Evolutionary conservation across 768 basidiomycete species (phyloP), one percentile per base, ranked within the genome.

Genomic region (Fibroporia radiculosa): DNA sequence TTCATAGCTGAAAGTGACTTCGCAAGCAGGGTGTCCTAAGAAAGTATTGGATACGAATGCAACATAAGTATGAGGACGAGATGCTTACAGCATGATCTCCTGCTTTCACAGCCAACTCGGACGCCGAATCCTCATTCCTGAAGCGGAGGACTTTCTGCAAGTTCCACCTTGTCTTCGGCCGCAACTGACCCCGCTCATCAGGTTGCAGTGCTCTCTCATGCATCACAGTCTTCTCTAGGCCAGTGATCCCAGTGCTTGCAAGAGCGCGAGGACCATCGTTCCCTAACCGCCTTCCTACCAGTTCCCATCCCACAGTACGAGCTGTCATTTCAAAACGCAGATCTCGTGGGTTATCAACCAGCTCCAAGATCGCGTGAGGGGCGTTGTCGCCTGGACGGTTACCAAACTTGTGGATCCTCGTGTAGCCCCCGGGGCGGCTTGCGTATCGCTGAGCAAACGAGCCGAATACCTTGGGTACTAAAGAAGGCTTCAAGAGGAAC

Each of bases 291-390:
- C 75, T 70, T 37, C 73, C 73, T 47, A 86, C 57, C 27, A 91
- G 55, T 56, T 98, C 93, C 71, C 87, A 80, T 1, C 92, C 96
- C 24, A 93, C 74, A 1, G 89, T 79, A 42, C 89, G 78, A 19
- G 95, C 86, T 13, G 88, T 84, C 72, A 93, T 78, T 61, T 93
- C 91, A 60, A 82, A 86, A 48, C 82, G 80, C 33, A 97, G 67
- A 66, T 99, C 96, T 47, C 76, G 71, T 13, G 91, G 90, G 56
- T 87, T 86, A 69, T 98, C 96, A 24, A 98, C 93, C n/a, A 99
- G 71, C 62, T 95, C 90, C 34, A 99, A 64, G 50, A 99, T 78
- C 3, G 93, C 93, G 55, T 83, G 74, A 1, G 93, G 91, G 20
- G 96, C 96, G 56, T 93, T 89, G 69, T 99, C 96, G 12, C 93